Conservation (phyloP, 495 filamentous ascomycete genomes). For the Aspergillus saccharolyticus region DNA sequence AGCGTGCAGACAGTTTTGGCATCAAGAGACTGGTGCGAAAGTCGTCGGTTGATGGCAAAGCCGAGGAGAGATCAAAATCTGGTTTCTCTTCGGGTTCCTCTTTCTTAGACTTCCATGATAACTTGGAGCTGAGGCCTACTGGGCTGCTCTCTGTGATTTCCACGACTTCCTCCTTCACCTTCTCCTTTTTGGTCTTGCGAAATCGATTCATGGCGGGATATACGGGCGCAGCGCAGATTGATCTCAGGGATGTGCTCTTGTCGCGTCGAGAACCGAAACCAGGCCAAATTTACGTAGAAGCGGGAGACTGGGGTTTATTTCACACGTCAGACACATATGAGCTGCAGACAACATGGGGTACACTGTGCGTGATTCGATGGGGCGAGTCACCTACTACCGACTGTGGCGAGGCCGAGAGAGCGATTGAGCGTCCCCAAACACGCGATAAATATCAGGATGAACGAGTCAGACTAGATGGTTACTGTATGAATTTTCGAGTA, state of each 20-base stretch:
- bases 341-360: background rate
- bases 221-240: background rate
- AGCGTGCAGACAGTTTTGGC: slow-evolving; percentile 89
- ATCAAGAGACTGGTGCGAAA: slow-evolving; percentile 97
- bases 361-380: background rate
- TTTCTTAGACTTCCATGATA: slow-evolving; percentile 31
- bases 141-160: slow-evolving; percentile 34
- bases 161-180: slow-evolving; percentile 48
- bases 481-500: slow-evolving; percentile 1
- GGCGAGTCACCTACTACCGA: background rate
- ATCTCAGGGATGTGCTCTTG: background rate
- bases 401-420: background rate
- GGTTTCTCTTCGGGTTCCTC: slow-evolving; percentile 54
- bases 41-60: slow-evolving; percentile 76
- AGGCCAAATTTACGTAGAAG: slow-evolving; percentile 3
- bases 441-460: background rate
- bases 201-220: slow-evolving; percentile 63
- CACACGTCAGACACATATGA: slow-evolving; percentile 12
- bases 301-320: slow-evolving; percentile 9
- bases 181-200: slow-evolving; percentile 61
- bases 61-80: slow-evolving; percentile 66
- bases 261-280: slow-evolving; percentile 1
- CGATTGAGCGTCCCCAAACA: background rate
- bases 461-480: background rate
- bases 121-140: slow-evolving; percentile 11